phyloP scores from a whole-genome alignment of 805 yeast genomes.

The Candida mattraensis region DNA sequence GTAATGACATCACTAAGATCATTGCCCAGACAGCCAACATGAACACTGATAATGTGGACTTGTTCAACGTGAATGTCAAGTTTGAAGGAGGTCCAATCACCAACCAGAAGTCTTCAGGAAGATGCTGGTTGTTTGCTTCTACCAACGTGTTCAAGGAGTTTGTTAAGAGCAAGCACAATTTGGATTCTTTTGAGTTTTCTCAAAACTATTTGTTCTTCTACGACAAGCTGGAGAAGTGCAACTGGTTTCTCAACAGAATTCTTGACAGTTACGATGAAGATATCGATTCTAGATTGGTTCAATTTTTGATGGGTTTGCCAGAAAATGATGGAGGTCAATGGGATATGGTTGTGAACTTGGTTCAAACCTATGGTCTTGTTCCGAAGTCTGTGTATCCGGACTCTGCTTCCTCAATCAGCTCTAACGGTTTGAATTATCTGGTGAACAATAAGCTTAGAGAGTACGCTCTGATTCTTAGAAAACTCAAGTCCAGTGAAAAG shows the following conservation, averaged over 20 bases:
- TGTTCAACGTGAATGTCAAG: slow-evolving; percentile 45
- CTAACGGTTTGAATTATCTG: slow-evolving; percentile 57
- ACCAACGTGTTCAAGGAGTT: slow-evolving; percentile 71
- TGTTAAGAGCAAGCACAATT: slow-evolving; percentile 59
- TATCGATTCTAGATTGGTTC: slow-evolving; percentile 71
- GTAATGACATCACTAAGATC: slow-evolving; percentile 43
- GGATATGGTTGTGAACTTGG: slow-evolving; percentile 78
- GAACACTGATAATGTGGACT: slow-evolving; percentile 33
- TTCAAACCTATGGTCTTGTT: slow-evolving; percentile 76
- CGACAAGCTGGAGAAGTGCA: slow-evolving; percentile 84
- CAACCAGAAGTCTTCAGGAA: slow-evolving; percentile 74
- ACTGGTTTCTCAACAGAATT: slow-evolving; percentile 75
- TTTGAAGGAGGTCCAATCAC: slow-evolving; percentile 65
- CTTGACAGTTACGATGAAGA: slow-evolving; percentile 65
- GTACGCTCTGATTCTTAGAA: slow-evolving; percentile 69
- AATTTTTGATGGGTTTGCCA: slow-evolving; percentile 62
- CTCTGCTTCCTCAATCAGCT: slow-evolving; percentile 56
- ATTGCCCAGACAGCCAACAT: slow-evolving; percentile 38
- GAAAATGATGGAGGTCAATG: slow-evolving; percentile 88
- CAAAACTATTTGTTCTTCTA: slow-evolving; percentile 81
- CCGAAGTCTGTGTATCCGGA: slow-evolving; percentile 77
- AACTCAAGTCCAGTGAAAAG: slow-evolving; percentile 42
- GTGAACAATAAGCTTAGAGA: slow-evolving; percentile 75
- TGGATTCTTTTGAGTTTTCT: slow-evolving; percentile 72
- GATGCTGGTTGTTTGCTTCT: slow-evolving; percentile 91